Evolutionary conservation across 2,329 filamentous ascomycete genomes (phyloP), one percentile per base, ranked within the genome.

Genomic region (Geosmithia flava): DNA sequence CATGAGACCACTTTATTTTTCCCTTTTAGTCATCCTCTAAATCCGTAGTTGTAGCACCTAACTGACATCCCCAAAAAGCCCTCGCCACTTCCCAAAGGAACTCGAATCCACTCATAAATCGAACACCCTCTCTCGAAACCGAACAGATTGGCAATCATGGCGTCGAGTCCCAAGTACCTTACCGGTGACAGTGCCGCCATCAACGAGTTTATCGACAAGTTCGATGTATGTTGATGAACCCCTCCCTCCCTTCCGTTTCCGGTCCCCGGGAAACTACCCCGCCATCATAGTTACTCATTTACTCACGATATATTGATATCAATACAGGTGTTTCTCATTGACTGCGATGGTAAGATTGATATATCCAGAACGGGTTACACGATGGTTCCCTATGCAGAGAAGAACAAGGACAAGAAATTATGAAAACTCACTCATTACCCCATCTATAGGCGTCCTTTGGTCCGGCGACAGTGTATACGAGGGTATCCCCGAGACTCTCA

Each of bases 381-480:
- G n/a, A n/a, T n/a, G n/a, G n/a, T n/a, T n/a, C n/a, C n/a, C n/a
- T n/a, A n/a, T n/a, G n/a, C n/a, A 43, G 23, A 42, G 23, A 30
- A 6, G 17, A 30, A 42, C 7, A 27, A 49, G 3, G 11, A 37
- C 5, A 37, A 27, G 23, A 27, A 8, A 27, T 5, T 27, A 27
- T 5, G 8, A 27, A 27, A 27, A 27, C 8, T 27, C 55, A 61
- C 37, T 59, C 11, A 37, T 37, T 37, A 11, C 10, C 3, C 10
- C 49, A 20, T 46, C 16, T 27, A 19, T 45, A 95, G 90, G 91
- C 61, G 93, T 98, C 39, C 73, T 98, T 51, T 98, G 93, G 93
- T 95, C 90, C 16, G 93, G 93, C 46, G 88, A 96, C 61, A 83
- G 91, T 62, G 72, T 95, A 11, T 96, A 93, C 56, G 83, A 87